Conservation (phyloP, 495 filamentous ascomycete genomes). For the Penicillium goetzii region DNA sequence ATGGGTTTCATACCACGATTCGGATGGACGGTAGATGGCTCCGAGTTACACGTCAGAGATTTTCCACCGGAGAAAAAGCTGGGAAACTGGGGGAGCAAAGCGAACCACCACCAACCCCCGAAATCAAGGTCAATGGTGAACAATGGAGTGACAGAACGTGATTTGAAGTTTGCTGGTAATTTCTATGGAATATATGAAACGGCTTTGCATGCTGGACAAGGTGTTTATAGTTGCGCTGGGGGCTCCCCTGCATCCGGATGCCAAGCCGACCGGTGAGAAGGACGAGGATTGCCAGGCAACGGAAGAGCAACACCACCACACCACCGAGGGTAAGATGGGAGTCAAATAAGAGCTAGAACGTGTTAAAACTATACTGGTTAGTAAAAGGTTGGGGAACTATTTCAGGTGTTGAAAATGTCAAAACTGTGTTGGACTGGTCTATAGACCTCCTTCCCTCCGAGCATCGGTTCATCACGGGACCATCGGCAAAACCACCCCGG, state of each 20-base stretch:
- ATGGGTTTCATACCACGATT: slow-evolving; percentile 4
- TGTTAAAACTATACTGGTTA: neutral
- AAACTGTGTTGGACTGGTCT: neutral
- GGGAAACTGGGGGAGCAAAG: slow-evolving; percentile 27
- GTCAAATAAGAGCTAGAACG: slow-evolving; percentile 1
- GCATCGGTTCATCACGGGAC: slow-evolving; percentile 55
- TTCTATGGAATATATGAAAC: neutral
- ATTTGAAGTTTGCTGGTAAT: neutral
- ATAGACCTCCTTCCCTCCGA: neutral
- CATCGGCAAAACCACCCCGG: slow-evolving; percentile 56
- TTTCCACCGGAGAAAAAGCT: slow-evolving; percentile 22
- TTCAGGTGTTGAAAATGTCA: neutral
- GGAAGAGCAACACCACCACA: slow-evolving; percentile 20
- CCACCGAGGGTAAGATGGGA: slow-evolving; percentile 1
- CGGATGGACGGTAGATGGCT: slow-evolving; percentile 17
- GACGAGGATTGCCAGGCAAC: slow-evolving; percentile 39
- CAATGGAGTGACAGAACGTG: neutral
- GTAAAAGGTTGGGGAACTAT: neutral
- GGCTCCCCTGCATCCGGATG: slow-evolving; percentile 41
- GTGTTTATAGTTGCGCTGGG: neutral
- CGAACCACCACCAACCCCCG: neutral
- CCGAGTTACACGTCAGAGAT: slow-evolving; percentile 45
- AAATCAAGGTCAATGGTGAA: slow-evolving; percentile 4
- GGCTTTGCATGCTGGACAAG: slow-evolving; percentile 1
- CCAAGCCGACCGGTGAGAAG: slow-evolving; percentile 47